Evolutionary conservation across 805 yeast species (phyloP), one percentile per base, ranked within the genome.

Genomic region (Pichia insulana): DNA sequence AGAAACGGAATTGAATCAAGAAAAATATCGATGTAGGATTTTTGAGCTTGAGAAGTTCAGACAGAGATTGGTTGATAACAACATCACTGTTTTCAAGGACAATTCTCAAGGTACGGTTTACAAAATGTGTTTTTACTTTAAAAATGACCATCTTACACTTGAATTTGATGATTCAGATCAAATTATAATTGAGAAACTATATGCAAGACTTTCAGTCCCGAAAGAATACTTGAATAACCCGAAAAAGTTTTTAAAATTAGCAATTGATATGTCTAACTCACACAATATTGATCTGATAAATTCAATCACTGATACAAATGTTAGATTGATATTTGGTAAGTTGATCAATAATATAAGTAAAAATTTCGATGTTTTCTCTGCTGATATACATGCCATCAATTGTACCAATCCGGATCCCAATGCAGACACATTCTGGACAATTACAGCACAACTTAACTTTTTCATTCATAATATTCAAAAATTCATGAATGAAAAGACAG

Each of bases 391-490:
- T 9, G 46, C 46, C 36, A 35, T 31, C n/a, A 36, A 43, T n/a
- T 42, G 43, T 31, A 15, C n/a, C 10, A 32, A 20, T 34, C 6
- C 26, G 6, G 30, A 28, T 10, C 11, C 27, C 6, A 32, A 39
- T 9, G 18, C 20, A 7, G 33, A 11, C 1, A 30, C 11, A 9
- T 41, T 36, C 11, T 53, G 58, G 55, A 50, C 61, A 2, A 49
- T 63, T 7, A 58, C 65, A 1, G 46, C 61, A 32, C 65, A 62
- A 45, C 20, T 64, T 16, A 63, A 62, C 41, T 51, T 54, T 34
- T 55, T 62, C 31, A 51, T 61, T 7, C 52, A 53, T 25, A 57
- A 63, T 46, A 50, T 62, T 31, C 64, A 61, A 32, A 62, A 59
- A 50, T 60, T 62, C 37, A 44, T 62, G 45, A 55, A 53, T 19